phyloP scores from a whole-genome alignment of 2,329 filamentous ascomycete genomes.

The Elsinoe fawcettii region DNA sequence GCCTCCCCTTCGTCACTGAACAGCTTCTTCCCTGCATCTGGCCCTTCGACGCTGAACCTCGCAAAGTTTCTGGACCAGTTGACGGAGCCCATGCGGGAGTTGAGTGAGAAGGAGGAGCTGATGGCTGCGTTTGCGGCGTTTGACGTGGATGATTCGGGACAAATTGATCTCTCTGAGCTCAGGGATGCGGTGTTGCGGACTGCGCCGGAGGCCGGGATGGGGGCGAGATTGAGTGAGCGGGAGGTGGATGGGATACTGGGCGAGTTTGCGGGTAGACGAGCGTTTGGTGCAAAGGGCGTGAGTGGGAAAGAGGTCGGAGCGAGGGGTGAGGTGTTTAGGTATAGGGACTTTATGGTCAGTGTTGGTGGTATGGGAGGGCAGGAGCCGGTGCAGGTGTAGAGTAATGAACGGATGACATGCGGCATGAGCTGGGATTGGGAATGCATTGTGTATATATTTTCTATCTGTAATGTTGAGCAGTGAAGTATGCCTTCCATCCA shows the following conservation, averaged over 20 bases:
- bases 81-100: slow-evolving; percentile 61
- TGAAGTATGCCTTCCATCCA: slow-evolving; percentile 1
- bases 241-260: slow-evolving; percentile 84
- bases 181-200: slow-evolving; percentile 77
- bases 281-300: slow-evolving; percentile 59
- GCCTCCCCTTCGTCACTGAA: slow-evolving; percentile 63
- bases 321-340: slow-evolving; percentile 83
- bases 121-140: slow-evolving; percentile 89
- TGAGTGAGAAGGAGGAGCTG: slow-evolving; percentile 74
- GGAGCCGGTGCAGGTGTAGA: slow-evolving; percentile 15
- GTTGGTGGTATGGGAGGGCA: slow-evolving; percentile 33
- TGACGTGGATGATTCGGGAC: slow-evolving; percentile 89
- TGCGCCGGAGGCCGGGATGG: slow-evolving; percentile 61
- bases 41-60: slow-evolving; percentile 58
- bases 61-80: slow-evolving; percentile 79
- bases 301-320: slow-evolving; percentile 38
- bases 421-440: not conserved
- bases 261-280: slow-evolving; percentile 75
- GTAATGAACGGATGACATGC: not conserved
- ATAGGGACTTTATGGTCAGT: slow-evolving; percentile 75
- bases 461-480: not conserved
- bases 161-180: slow-evolving; percentile 76
- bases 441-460: slow-evolving; percentile 5
- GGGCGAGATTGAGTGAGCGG: slow-evolving; percentile 53
- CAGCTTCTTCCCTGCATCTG: slow-evolving; percentile 65